These are phyloP conservation scores for Chenopodium quinoa DNA, from an alignment of 148 eudicot genomes.

Conservation along the genomic window DNA sequence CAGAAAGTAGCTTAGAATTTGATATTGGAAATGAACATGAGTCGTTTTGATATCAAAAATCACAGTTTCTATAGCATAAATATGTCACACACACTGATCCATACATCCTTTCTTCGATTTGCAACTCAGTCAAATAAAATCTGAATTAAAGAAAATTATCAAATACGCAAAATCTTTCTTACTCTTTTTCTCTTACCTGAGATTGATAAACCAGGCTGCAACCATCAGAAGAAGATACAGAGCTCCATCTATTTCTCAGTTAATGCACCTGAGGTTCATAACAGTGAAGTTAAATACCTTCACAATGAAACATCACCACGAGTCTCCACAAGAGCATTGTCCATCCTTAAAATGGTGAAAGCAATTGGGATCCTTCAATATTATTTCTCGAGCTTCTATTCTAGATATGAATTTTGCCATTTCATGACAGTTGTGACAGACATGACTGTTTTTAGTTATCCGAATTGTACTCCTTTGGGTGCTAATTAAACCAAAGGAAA, in stretches of 20 bases:
- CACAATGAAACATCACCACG: conserved; percentile 21
- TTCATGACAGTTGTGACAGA: conserved; percentile 55
- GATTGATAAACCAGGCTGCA: not conserved
- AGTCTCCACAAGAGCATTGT: conserved; percentile 56
- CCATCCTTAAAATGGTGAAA: conserved; percentile 76
- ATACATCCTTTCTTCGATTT: not conserved
- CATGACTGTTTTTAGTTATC: conserved; percentile 56
- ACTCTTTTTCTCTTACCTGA: not conserved
- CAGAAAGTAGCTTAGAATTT: not conserved
- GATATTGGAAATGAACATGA: not conserved
- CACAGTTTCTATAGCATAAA: not conserved
- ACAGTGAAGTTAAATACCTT: not conserved
- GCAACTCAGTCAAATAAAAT: not conserved
- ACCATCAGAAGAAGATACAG: not conserved
- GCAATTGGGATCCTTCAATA: conserved; percentile 55
- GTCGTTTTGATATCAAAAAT: not conserved
- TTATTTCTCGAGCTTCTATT: conserved; percentile 41
- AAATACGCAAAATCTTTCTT: not conserved
- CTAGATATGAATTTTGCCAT: conserved; percentile 45
- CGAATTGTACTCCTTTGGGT: conserved; percentile 38
- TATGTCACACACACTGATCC: not conserved
- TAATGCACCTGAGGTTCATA: not conserved
- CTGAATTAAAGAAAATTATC: not conserved
- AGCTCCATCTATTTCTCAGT: not conserved
- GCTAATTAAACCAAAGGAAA: conserved; percentile 63